Evolutionary conservation across 169 alveolate species (phyloP).

Genomic region (Toxoplasma gondii): DNA sequence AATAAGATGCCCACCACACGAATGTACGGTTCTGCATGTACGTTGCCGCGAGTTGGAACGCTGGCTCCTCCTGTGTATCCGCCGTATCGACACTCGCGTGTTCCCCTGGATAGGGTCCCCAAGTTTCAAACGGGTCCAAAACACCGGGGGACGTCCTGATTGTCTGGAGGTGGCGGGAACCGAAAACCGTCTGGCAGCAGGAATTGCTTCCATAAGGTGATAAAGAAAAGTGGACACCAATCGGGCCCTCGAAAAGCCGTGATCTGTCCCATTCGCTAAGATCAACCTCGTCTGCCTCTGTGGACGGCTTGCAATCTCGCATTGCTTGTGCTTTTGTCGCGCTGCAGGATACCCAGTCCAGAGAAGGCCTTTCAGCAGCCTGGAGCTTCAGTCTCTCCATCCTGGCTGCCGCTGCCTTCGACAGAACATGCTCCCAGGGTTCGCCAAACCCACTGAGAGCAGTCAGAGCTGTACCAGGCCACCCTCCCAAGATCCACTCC

Average conservation of each 20-base stretch:
- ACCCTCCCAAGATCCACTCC: conserved; percentile 13
- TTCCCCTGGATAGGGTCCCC: too few species aligned
- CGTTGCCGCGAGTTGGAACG: conserved; percentile 19
- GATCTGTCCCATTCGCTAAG: background rate
- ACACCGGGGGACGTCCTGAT: background rate
- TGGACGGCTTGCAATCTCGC: too few species aligned
- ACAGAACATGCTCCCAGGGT: background rate
- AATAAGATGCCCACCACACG: conserved; percentile 25
- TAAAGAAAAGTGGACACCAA: background rate
- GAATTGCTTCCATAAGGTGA: background rate
- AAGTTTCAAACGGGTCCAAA: too few species aligned
- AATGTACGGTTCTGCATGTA: conserved; percentile 15
- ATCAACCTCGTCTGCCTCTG: too few species aligned
- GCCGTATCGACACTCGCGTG: too few species aligned
- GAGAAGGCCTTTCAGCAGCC: background rate
- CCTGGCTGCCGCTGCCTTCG: background rate
- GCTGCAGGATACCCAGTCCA: background rate
- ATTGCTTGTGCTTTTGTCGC: too few species aligned
- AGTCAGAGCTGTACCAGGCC: background rate
- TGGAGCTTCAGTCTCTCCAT: background rate
- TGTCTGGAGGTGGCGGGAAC: background rate
- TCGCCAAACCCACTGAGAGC: conserved; percentile 22
- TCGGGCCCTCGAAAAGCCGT: background rate
- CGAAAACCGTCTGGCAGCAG: background rate
- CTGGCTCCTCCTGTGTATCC: background rate